Evolutionary conservation across 257 asterid species (phyloP), one percentile per base, ranked within the genome.

Genomic region (Ilex aquifolium): DNA sequence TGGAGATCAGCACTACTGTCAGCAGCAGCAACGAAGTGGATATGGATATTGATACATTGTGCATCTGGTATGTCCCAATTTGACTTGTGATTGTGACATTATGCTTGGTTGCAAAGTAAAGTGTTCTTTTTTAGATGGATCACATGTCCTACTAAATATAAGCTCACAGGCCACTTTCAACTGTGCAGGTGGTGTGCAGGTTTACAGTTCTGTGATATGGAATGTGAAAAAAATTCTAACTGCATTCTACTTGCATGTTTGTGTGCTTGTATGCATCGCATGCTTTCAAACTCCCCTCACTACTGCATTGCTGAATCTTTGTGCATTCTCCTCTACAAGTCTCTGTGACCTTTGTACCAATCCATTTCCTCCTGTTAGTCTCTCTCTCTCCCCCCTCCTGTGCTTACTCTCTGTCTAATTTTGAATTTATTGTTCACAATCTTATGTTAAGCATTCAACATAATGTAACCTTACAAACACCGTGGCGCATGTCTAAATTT

Each of bases 151-250:
- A 59, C 5, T 57, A 80, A 71, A 72, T 65, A 21, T 56, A 69
- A 72, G 88, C 96, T 88, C 73, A 88, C 80, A 78, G 87, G 85
- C 74, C 91, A 91, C 82, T 91, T 91, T 88, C 95, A 94, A 81
- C 88, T 86, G 91, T 91, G 96, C 98, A 88, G 98, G 96, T 71
- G 90, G 90, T 86, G 82, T 81, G 92, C 95, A 86, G 92, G 96
- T 82, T 84, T 84, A 68, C 91, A 77, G 74, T 86, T 82, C 83
- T 86, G 66, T 86, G 81, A 68, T 86, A 64, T 80, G 95, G 87
- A 82, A 74, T 72, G 70, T 82, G 80, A 82, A 77, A 81, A 60
- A 21, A 21, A 21, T 21, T 21, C 27, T 21, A 21, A 21, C 27
- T 21, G 27, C 27, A 21, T 21, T 21, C 27, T 21, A 21, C 27